phyloP scores from a whole-genome alignment of 768 basidiomycete species.

The Suillus luteus region DNA sequence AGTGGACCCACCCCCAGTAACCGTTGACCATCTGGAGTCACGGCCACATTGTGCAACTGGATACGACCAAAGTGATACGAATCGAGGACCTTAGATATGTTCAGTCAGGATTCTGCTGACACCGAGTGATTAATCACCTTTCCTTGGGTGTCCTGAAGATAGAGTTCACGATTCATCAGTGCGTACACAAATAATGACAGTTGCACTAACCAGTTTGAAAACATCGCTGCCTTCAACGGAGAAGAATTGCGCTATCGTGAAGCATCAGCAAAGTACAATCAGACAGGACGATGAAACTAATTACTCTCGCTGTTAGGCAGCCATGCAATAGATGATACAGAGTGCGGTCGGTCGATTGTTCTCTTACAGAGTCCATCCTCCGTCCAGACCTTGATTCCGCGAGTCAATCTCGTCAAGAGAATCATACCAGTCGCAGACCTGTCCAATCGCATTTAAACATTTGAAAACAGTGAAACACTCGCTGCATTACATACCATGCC shows the following conservation, averaged over 20 bases:
- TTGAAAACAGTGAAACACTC: conserved; percentile 1
- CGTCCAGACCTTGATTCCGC: conserved; percentile 55
- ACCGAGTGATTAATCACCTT: conserved; percentile 26
- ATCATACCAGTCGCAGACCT: conserved; percentile 51
- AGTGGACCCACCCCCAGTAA: conserved; percentile 53
- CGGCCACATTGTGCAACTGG: conserved; percentile 50
- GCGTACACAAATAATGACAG: conserved; percentile 13
- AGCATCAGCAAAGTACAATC: conserved; percentile 18
- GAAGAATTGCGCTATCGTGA: conserved; percentile 43
- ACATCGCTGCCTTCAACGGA: conserved; percentile 53
- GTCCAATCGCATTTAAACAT: conserved; percentile 14
- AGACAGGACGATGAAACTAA: conserved; percentile 3
- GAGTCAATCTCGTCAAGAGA: conserved; percentile 50
- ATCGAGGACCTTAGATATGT: conserved; percentile 36
- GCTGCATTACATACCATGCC: conserved; percentile 41
- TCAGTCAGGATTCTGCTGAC: not conserved
- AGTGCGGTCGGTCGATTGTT: conserved; percentile 49
- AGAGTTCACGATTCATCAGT: conserved; percentile 19
- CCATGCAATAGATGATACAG: conserved; percentile 55
- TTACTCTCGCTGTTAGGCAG: conserved; percentile 50
- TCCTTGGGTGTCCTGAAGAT: conserved; percentile 45
- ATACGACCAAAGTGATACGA: conserved; percentile 47
- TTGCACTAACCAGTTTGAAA: conserved; percentile 42
- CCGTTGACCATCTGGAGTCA: conserved; percentile 47
- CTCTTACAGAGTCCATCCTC: conserved; percentile 55